Evolutionary conservation across 2,329 filamentous ascomycete genomes (phyloP).

Genomic region (Diplodia scrobiculata): DNA sequence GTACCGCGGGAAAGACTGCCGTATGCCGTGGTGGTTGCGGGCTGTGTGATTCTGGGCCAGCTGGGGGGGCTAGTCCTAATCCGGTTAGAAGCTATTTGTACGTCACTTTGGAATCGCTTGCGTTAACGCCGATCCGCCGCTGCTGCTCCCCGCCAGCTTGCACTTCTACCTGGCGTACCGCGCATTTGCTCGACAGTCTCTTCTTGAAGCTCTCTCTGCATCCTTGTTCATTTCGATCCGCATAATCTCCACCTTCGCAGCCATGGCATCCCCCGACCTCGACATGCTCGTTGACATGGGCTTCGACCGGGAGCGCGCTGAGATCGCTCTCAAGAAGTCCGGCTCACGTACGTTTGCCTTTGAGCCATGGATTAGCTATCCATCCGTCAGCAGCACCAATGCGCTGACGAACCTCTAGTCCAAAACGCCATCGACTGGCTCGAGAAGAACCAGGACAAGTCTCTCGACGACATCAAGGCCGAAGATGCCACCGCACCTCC

Average conservation of each 20-base stretch:
- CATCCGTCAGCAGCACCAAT: not conserved
- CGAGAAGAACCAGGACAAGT: constrained; percentile 84
- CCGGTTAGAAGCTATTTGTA: not conserved
- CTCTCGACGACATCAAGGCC: constrained; percentile 74
- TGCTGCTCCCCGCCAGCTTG: constrained; percentile 17
- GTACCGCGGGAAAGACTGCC: constrained; percentile 29
- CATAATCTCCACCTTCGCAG: constrained; percentile 28
- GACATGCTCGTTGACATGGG: constrained; percentile 67
- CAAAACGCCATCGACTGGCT: constrained; percentile 93
- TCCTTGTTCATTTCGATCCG: not conserved
- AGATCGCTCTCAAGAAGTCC: constrained; percentile 80
- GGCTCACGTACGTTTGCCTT: constrained; percentile 67
- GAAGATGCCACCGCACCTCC: constrained; percentile 53
- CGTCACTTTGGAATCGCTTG: constrained; percentile 17
- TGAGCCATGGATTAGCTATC: not conserved
- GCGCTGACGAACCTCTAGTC: constrained; percentile 55
- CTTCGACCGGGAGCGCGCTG: constrained; percentile 80
- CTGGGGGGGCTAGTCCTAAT: not conserved
- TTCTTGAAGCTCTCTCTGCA: not conserved
- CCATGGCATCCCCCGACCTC: constrained; percentile 53
- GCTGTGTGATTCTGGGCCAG: not conserved
- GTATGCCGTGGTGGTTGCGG: constrained; percentile 26
- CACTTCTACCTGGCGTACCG: not conserved
- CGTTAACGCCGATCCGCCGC: constrained; percentile 20
- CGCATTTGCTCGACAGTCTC: not conserved